Evolutionary conservation across 768 basidiomycete genomes (phyloP), one percentile per base, ranked within the genome.

Genomic region (Tylopilus subfusipes): DNA sequence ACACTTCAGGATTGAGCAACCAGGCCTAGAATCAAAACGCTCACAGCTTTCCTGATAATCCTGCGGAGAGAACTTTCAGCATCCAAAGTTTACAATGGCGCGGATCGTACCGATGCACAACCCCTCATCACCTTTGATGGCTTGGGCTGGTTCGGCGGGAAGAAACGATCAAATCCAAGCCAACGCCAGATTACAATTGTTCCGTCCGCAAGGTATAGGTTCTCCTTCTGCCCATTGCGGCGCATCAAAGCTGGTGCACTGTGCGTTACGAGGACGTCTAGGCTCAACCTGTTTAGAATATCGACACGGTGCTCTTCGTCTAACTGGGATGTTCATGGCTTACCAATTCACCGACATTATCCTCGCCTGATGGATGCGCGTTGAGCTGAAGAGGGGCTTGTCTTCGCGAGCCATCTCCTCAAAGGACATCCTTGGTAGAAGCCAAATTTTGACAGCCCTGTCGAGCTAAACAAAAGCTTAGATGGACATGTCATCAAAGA

Each of bases 41-140:
- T 64, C 64, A 89, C 89, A 77, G 67, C 86, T 89, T 62, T 90
- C 85, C 61, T 83, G 84, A 63, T 83, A 90, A 66, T 90, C 89
- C 88, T 90, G 42, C 36, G 13, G 27, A 33, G 31, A 31, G n/a
- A 34, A 36, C 3, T 4, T 49, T 60, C 43, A 63, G 53, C 25
- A 38, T 45, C 16, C 19, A 38, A 10, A 39, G 3, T 3, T 16
- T 42, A 42, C 46, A 43, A 50, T 9, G 21, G 46, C 14, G 21
- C 2, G 7, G 43, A 31, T 47, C 82, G 30, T 68, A 89, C 87
- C 46, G 83, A 82, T 45, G 80, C 76, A 56, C 82, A 82, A 19
- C 85, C 85, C 56, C 82, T 73, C 61, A 83, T 72, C 22, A 76
- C 67, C 34, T 65, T 72, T 42, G 67, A 67, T 62, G 73, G 49